phyloP scores from a whole-genome alignment of 2,329 filamentous ascomycete species.

The Plenodomus lindquistii region DNA sequence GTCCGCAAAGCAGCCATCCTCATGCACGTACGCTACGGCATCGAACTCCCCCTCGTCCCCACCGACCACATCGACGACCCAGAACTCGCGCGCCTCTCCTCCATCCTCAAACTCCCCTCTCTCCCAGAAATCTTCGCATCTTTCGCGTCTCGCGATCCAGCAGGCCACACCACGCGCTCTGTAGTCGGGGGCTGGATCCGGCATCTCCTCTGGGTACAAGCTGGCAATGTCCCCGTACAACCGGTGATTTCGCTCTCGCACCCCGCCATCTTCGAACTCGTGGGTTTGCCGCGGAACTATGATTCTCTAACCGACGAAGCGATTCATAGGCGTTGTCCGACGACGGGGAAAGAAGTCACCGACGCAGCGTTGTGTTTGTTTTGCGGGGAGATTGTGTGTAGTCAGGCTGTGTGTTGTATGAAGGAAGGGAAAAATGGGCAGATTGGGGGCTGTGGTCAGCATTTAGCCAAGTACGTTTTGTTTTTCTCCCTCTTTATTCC shows the following conservation, averaged over 20 bases:
- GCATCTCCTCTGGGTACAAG: slow-evolving; percentile 56
- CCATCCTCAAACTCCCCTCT: slow-evolving; percentile 73
- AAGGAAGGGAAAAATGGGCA: slow-evolving; percentile 62
- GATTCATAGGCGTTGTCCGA: slow-evolving; percentile 80
- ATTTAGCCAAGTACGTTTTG: slow-evolving; percentile 75
- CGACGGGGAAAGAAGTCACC: slow-evolving; percentile 85
- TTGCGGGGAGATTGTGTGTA: slow-evolving; percentile 96
- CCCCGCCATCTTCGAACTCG: slow-evolving; percentile 89
- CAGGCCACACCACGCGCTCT: slow-evolving; percentile 48
- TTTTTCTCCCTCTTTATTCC: background rate
- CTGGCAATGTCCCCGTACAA: slow-evolving; percentile 47
- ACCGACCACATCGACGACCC: slow-evolving; percentile 62
- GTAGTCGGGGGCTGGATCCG: slow-evolving; percentile 73
- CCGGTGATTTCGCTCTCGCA: slow-evolving; percentile 65
- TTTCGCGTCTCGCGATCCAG: slow-evolving; percentile 45
- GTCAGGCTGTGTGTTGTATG: slow-evolving; percentile 89
- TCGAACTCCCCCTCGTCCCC: slow-evolving; percentile 76
- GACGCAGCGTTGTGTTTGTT: slow-evolving; percentile 93
- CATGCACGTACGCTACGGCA: slow-evolving; percentile 83
- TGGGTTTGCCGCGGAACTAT: slow-evolving; percentile 89
- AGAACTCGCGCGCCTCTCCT: slow-evolving; percentile 81
- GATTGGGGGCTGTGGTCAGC: slow-evolving; percentile 74
- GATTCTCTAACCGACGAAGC: slow-evolving; percentile 92
- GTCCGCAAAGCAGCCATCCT: slow-evolving; percentile 83
- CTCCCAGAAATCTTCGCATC: slow-evolving; percentile 77